Conservation (phyloP, 148 eudicot species). For the Limonium bicolor region DNA sequence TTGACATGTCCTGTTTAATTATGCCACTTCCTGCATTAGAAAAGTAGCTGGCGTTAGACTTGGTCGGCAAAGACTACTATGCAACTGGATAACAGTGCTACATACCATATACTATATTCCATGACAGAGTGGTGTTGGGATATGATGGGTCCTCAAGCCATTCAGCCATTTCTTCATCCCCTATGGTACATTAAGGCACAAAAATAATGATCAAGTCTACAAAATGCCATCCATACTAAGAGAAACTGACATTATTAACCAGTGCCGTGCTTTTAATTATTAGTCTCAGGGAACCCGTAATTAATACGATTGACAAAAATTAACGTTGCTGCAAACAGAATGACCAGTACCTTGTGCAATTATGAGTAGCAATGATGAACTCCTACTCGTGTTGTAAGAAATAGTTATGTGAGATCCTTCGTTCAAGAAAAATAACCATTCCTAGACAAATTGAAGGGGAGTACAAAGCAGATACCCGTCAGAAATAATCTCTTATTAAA, state of each 20-base stretch:
- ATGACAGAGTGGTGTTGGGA: constrained; percentile 43
- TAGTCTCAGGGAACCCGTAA: neutral
- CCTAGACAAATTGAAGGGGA: constrained; percentile 20
- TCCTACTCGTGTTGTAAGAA: constrained; percentile 33
- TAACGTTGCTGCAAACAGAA: constrained; percentile 2
- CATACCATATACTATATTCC: constrained; percentile 60
- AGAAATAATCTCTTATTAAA: neutral
- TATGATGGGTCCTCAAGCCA: constrained; percentile 71
- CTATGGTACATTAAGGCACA: constrained; percentile 22
- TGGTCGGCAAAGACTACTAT: neutral
- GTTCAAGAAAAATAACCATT: constrained; percentile 59
- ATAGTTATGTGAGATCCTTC: constrained; percentile 60
- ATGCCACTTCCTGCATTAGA: constrained; percentile 46
- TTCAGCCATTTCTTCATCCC: constrained; percentile 45
- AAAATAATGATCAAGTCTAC: too few relatives aligned
- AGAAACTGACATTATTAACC: too few relatives aligned
- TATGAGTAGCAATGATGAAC: constrained; percentile 47
- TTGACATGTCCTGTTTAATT: constrained; percentile 33
- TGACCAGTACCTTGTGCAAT: constrained; percentile 54
- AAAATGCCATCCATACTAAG: too few relatives aligned
- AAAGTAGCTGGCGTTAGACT: neutral
- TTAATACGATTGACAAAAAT: neutral
- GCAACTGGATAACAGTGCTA: neutral
- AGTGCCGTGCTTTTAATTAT: neutral
- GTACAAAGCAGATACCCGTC: neutral